A percentile compares a stretch with the other conserved stretches of the same genome.
Evolutionary conservation across 768 basidiomycete species (phyloP).

Genomic region (Russula griseocarnosa): DNA sequence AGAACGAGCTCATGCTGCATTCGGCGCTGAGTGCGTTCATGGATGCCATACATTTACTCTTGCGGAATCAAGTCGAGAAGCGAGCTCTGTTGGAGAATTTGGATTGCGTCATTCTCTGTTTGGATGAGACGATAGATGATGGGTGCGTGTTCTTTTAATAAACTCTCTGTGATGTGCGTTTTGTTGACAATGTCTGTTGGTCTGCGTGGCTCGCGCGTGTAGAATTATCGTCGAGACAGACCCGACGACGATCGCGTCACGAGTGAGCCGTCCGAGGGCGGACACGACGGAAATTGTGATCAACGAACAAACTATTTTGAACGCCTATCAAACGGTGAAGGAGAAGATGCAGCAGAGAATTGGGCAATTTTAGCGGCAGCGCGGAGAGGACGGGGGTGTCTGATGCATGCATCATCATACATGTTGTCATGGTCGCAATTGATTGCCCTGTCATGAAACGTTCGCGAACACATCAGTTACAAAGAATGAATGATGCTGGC

Average conservation of each 20-base stretch:
- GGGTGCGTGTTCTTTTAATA: slow-evolving; percentile 61
- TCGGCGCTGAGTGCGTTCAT: slow-evolving; percentile 77
- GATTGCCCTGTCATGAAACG: neutral
- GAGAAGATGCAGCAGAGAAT: slow-evolving; percentile 83
- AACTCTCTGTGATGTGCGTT: neutral
- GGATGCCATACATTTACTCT: slow-evolving; percentile 80
- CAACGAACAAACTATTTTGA: slow-evolving; percentile 96
- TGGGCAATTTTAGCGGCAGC: slow-evolving; percentile 56
- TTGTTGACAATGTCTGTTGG: neutral
- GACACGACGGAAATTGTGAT: slow-evolving; percentile 96
- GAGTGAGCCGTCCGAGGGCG: slow-evolving; percentile 87
- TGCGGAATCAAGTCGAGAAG: slow-evolving; percentile 93
- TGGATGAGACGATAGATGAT: slow-evolving; percentile 97
- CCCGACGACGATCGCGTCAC: slow-evolving; percentile 87
- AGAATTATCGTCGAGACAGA: slow-evolving; percentile 98
- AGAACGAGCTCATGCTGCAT: slow-evolving; percentile 96
- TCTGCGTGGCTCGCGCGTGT: slow-evolving; percentile 6
- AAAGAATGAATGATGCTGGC: too few relatives aligned
- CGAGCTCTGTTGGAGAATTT: slow-evolving; percentile 90
- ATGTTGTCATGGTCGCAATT: neutral
- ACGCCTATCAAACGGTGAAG: slow-evolving; percentile 85
- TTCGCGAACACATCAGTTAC: too few relatives aligned
- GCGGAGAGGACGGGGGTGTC: neutral
- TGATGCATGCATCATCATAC: neutral
- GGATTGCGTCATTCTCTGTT: slow-evolving; percentile 84